Conservation (phyloP, 202 grass and related monocot genomes). For the Saccharum hybrid region DNA sequence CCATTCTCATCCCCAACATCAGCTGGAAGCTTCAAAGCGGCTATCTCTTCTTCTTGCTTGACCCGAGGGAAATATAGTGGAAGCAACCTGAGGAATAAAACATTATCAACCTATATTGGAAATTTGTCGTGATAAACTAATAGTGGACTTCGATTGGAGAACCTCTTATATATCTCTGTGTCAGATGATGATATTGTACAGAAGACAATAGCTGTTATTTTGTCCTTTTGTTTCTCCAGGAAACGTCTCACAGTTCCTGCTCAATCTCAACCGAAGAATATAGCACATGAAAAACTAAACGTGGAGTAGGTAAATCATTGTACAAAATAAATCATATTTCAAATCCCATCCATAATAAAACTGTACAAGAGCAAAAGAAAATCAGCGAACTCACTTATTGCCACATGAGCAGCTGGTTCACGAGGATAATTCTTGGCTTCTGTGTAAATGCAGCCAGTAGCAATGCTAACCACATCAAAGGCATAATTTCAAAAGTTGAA, state of each 20-base stretch:
- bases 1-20: slow-evolving; percentile 99
- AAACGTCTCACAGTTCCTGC: slow-evolving; percentile 89
- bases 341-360: neutral
- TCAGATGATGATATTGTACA: slow-evolving; percentile 80
- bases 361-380: slow-evolving; percentile 10
- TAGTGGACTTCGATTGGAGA: slow-evolving; percentile 2
- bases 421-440: slow-evolving; percentile 94
- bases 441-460: slow-evolving; percentile 93
- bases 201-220: slow-evolving; percentile 86
- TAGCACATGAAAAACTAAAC: slow-evolving; percentile 26
- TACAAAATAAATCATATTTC: slow-evolving; percentile 27
- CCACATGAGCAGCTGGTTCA: slow-evolving; percentile 92
- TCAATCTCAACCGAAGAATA: slow-evolving; percentile 42
- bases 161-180: slow-evolving; percentile 98
- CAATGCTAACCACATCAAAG: slow-evolving; percentile 71
- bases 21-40: slow-evolving; percentile 80
- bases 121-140: slow-evolving; percentile 37
- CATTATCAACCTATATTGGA: slow-evolving; percentile 34
- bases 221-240: slow-evolving; percentile 91
- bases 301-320: slow-evolving; percentile 21
- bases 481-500: slow-evolving; percentile 29
- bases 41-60: slow-evolving; percentile 92
- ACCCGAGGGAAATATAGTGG: slow-evolving; percentile 95
- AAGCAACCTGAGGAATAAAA: slow-evolving; percentile 71
- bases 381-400: slow-evolving; percentile 79